Evolutionary conservation across 2,329 filamentous ascomycete species (phyloP).

Genomic region (Alternaria longipes): DNA sequence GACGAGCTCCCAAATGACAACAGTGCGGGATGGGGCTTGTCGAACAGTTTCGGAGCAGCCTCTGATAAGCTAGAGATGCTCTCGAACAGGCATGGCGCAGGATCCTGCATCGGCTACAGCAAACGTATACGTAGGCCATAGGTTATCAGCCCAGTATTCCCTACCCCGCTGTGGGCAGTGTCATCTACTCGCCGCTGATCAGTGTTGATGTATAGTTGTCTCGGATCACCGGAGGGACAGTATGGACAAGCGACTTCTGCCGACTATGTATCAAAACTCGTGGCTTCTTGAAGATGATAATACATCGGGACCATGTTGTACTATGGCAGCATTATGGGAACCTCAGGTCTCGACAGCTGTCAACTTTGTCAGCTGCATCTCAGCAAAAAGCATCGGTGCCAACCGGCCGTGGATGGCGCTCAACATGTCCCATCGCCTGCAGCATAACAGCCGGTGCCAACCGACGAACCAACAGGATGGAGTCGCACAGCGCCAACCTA

Average conservation of each 20-base stretch:
- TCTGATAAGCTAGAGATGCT: conserved; percentile 43
- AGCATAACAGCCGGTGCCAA: conserved; percentile 21
- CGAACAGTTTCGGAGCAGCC: conserved; percentile 24
- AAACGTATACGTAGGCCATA: conserved; percentile 26
- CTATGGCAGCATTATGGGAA: not conserved
- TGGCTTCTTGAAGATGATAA: not conserved
- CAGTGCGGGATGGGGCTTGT: conserved; percentile 16
- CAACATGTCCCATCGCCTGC: conserved; percentile 27
- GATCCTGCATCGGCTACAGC: conserved; percentile 42
- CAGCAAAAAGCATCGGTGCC: conserved; percentile 20
- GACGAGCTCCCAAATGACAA: conserved; percentile 31
- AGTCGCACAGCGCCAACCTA: conserved; percentile 29
- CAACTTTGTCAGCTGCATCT: conserved; percentile 26
- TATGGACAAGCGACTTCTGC: not conserved
- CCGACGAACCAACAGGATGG: conserved; percentile 31
- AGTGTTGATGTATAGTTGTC: conserved; percentile 13
- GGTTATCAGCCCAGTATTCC: conserved; percentile 26
- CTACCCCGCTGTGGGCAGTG: conserved; percentile 41
- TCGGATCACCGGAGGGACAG: not conserved
- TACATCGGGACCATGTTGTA: not conserved
- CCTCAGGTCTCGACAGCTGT: conserved; percentile 20
- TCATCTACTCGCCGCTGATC: conserved; percentile 22
- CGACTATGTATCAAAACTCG: not conserved
- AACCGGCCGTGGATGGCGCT: conserved; percentile 27
- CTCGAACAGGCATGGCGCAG: conserved; percentile 31